These are phyloP conservation scores for Porcisia deanei DNA, from an alignment of 208 protist genomes.

Conservation along the genomic window DNA sequence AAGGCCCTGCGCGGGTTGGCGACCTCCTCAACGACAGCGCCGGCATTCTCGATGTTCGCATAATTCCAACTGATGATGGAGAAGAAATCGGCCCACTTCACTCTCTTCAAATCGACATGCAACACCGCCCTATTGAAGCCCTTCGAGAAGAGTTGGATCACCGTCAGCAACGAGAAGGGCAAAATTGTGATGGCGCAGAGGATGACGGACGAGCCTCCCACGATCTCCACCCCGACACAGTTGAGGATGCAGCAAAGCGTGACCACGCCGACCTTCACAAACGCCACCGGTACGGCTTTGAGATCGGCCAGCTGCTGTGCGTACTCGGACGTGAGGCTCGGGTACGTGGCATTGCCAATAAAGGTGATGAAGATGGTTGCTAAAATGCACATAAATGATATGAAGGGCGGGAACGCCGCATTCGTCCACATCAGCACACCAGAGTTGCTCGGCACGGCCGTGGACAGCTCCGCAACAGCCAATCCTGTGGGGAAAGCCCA, in stretches of 20 bases:
- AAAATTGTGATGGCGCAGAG: conserved; percentile 66
- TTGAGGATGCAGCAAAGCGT: conserved; percentile 72
- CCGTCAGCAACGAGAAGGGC: conserved; percentile 69
- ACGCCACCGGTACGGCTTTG: conserved; percentile 31
- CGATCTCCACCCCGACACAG: conserved; percentile 73
- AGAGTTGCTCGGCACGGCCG: conserved; percentile 84
- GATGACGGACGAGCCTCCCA: conserved; percentile 60
- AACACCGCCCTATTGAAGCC: conserved; percentile 75
- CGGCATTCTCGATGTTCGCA: conserved; percentile 88
- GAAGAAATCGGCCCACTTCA: conserved; percentile 75
- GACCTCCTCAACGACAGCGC: conserved; percentile 78
- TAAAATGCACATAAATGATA: conserved; percentile 80
- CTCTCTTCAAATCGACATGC: conserved; percentile 50
- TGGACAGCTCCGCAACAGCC: conserved; percentile 81
- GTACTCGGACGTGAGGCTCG: conserved; percentile 80
- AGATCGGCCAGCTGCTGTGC: conserved; percentile 40
- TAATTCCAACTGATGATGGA: conserved; percentile 90
- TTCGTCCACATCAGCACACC: conserved; percentile 89
- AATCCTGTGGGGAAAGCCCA: conserved; percentile 82
- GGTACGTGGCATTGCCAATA: conserved; percentile 84
- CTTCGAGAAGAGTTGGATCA: conserved; percentile 67
- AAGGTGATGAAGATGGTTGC: conserved; percentile 81
- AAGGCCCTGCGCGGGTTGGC: conserved; percentile 59
- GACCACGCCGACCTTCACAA: conserved; percentile 73
- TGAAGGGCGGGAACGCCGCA: conserved; percentile 68